Conservation (phyloP, 805 yeast genomes). For the Pichia membranifaciens region DNA sequence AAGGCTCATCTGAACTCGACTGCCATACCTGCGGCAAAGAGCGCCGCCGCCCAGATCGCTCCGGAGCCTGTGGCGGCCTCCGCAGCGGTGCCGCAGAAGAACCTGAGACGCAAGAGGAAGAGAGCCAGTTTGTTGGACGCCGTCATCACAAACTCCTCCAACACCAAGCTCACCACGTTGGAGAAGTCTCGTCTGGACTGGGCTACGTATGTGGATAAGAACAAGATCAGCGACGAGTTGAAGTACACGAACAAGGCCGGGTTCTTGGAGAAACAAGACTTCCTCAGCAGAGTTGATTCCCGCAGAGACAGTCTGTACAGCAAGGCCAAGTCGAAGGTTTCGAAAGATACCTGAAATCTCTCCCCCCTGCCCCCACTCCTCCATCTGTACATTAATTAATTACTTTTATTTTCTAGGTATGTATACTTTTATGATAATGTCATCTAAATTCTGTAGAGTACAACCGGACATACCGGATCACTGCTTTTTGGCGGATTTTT, state of each 20-base stretch:
- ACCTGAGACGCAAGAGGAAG: conserved; percentile 42
- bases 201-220: conserved; percentile 88
- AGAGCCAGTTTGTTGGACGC: conserved; percentile 73
- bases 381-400: neutral
- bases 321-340: conserved; percentile 28
- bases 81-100: neutral
- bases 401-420: neutral
- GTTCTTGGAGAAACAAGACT: conserved; percentile 85
- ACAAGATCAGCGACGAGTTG: conserved; percentile 79
- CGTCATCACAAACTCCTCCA: conserved; percentile 61
- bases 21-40: conserved; percentile 14
- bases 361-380: neutral
- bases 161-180: conserved; percentile 79
- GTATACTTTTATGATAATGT: conserved; percentile 1
- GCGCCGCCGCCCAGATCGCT: too few species aligned
- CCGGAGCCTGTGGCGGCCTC: neutral
- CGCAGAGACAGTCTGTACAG: conserved; percentile 47
- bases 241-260: conserved; percentile 81
- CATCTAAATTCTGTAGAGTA: neutral
- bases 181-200: conserved; percentile 93
- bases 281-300: conserved; percentile 67
- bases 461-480: neutral
- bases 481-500: conserved; percentile 24
- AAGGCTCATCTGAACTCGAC: conserved; percentile 66
- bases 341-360: neutral